Base-by-base conservation (phyloP, 345 rosid genomes). In the Raphanus raphanistrum region DNA sequence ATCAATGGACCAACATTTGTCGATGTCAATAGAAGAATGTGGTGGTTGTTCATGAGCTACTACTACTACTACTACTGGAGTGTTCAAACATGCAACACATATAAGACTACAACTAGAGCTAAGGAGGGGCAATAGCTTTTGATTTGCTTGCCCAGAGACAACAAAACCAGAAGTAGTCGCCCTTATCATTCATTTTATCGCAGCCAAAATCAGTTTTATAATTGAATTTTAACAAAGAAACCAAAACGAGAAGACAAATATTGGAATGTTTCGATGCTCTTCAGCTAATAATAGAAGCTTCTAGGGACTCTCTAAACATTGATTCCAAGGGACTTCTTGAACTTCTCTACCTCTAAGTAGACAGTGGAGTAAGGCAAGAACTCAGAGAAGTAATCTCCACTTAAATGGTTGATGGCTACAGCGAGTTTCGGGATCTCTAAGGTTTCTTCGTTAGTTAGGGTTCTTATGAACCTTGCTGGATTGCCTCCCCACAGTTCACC, bases 401-500 rank as follows among this genome's bases (percentile, higher is more conserved):
- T 93, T 61, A 88, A 86, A 83, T 95, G 96, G 59, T 88, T 90
- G 26, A 95, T 89, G 59, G 99, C 98, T 35, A 91, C 98, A 2
- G 99, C 96, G 54, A 95, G 97, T 80, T 95, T 93, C 3, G 98
- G 93, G 84, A 95, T 95, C 84, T 95, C 98, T 80, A 91, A 50
- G 25, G 90, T 93, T 84, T 91, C 98, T 83, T 91, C 99, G 32
- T 92, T 94, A 59, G 98, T 90, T 75, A 95, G 74, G 1, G 89
- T 79, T 75, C 99, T 82, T 17, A 92, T 90, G 76, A 89, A 92
- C 84, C 87, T 90, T 54, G 97, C 98, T 31, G 98, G 99, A 83
- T 95, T 95, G 62, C 99, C 99, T 48, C 97, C 98, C 99, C 98
- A 95, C 54, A 91, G 93, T 78, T 95, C 98, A 64, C 99, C 97